Conservation (phyloP, 176 grass and related monocot species). For the Avena eriantha region DNA sequence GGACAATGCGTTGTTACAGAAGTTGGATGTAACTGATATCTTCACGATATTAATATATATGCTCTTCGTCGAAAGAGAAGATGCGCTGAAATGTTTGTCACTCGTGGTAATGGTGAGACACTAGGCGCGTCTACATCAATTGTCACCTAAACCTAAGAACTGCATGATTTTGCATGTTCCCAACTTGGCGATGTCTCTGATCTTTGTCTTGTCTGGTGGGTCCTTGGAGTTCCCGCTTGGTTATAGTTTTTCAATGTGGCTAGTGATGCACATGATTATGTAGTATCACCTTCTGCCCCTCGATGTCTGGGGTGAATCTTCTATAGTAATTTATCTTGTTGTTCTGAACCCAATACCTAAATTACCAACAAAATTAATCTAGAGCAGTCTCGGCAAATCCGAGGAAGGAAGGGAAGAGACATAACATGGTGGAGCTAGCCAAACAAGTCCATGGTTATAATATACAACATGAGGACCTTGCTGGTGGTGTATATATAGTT, state of each 20-base stretch:
- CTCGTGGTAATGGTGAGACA: background rate
- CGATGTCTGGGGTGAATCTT: background rate
- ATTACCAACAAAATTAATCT: background rate
- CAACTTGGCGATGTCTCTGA: background rate
- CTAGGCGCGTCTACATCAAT: background rate
- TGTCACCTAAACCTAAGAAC: background rate
- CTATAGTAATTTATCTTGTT: background rate
- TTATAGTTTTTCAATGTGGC: background rate
- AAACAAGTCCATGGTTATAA: background rate
- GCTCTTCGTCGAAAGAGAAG: no score
- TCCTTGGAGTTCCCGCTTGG: slow-evolving; percentile 11
- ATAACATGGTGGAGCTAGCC: slow-evolving; percentile 10
- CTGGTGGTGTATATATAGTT: slow-evolving; percentile 5
- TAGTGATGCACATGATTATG: background rate
- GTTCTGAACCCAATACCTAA: background rate
- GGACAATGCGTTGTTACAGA: no score
- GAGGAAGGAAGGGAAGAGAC: background rate
- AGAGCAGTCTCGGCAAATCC: slow-evolving; percentile 1
- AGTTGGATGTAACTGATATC: no score
- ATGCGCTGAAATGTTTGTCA: background rate
- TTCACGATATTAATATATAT: no score
- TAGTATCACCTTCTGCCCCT: background rate
- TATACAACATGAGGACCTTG: background rate
- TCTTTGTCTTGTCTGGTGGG: background rate
- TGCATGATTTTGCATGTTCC: background rate